These are phyloP conservation scores for Pseudogymnoascus sp. DNA, from an alignment of 2,329 filamentous ascomycete species.

Conservation along the genomic window DNA sequence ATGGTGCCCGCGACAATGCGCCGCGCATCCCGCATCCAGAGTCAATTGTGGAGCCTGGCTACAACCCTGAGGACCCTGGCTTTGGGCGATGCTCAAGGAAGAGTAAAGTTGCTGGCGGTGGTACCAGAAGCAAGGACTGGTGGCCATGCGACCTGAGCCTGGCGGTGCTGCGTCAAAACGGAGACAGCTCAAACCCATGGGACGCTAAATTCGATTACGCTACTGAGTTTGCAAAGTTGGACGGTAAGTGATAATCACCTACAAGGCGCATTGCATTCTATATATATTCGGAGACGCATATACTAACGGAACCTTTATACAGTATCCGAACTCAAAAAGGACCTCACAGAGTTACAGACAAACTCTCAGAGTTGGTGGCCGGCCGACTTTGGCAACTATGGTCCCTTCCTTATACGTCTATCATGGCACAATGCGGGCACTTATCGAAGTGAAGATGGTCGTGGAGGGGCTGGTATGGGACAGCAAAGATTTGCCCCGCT, in stretches of 20 bases:
- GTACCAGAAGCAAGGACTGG: constrained; percentile 48
- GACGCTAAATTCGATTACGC: constrained; percentile 47
- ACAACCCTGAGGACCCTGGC: background rate
- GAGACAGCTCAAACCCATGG: constrained; percentile 42
- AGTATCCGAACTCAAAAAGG: constrained; percentile 44
- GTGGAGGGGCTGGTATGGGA: constrained; percentile 49
- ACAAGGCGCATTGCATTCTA: background rate
- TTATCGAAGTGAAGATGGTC: constrained; percentile 51
- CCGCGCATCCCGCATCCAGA: background rate
- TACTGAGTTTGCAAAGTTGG: constrained; percentile 49
- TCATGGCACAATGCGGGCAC: constrained; percentile 55
- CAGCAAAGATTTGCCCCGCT: constrained; percentile 55
- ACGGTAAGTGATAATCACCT: constrained; percentile 37
- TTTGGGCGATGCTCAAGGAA: constrained; percentile 20
- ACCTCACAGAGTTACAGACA: constrained; percentile 47
- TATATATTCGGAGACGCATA: background rate
- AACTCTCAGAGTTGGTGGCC: constrained; percentile 56
- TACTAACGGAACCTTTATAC: background rate
- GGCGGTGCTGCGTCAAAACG: constrained; percentile 52
- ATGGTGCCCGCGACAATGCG: background rate
- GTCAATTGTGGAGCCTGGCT: constrained; percentile 1
- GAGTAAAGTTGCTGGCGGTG: constrained; percentile 33
- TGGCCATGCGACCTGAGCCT: constrained; percentile 49
- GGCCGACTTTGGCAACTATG: constrained; percentile 54
- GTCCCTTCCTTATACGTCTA: constrained; percentile 52